Base-by-base conservation (phyloP, 2,329 filamentous ascomycete genomes). In the Nigrospora sphaerica region DNA sequence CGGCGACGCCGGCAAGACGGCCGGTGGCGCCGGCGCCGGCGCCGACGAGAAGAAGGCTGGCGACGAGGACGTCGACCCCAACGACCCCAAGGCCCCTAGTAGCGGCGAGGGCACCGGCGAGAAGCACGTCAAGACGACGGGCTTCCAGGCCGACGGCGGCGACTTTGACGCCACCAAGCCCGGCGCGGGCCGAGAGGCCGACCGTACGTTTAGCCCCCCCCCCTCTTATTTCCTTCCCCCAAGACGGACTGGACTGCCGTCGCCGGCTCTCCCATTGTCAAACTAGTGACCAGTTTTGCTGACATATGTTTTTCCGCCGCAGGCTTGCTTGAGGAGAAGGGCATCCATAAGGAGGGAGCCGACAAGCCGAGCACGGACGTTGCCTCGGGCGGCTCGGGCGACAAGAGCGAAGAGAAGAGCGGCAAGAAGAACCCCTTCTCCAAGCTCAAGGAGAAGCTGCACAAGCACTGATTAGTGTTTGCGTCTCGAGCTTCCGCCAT, bases 381-480 rank as follows among this genome's bases (percentile, higher is more conserved):
- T 12, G 34, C 46, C 33, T 46, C 56, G 44, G 44, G 59, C 12
- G 19, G 32, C 23, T 9, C 12, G 41, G 51, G 50, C 38, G 47
- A 45, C 32, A 57, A 54, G 40, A 46, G 44, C 12, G 54, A 60
- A 42, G 56, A 9, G 7, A 28, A 58, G 37, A 59, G 62, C 50
- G 67, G 67, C 46, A 80, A 80, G 65, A 70, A 68, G 39, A 75
- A 75, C 51, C 58, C 85, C 36, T 73, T 74, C 49, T 73, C 82
- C 47, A 84, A 83, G 68, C 77, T 87, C 64, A 87, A 86, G 75
- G 74, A 77, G 46, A 86, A 86, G 70, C 65, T 86, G 49, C 81
- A 85, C 64, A 66, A 65, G 47, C 66, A 72, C 56, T 71, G 58
- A 45, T 32, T 10, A 4, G 16, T n/a, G 16, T 33, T 31, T 28